Evolutionary conservation across 495 filamentous ascomycete genomes (phyloP).

Genomic region (Lepraria neglecta): DNA sequence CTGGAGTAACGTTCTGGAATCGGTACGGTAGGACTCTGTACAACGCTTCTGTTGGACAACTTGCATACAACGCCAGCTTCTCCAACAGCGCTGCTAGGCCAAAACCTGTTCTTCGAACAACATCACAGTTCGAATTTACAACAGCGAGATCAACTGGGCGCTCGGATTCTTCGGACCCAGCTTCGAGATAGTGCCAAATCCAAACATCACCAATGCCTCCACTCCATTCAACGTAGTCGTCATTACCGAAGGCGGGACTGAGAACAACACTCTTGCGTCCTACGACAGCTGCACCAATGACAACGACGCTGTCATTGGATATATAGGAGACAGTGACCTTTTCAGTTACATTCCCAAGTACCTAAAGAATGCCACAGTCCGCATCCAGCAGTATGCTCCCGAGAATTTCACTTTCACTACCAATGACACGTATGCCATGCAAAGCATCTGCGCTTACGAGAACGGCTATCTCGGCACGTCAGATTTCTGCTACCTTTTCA

Average conservation of each 20-base stretch:
- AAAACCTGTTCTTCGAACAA: constrained; percentile 46
- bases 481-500: constrained; percentile 39
- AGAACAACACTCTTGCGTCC: constrained; percentile 39
- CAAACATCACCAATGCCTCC: constrained; percentile 30
- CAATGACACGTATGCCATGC: constrained; percentile 42
- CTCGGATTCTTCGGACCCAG: constrained; percentile 39
- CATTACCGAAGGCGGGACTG: constrained; percentile 38
- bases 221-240: constrained; percentile 32
- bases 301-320: constrained; percentile 22
- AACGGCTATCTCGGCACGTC: constrained; percentile 31
- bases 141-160: constrained; percentile 42
- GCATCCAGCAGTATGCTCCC: constrained; percentile 34
- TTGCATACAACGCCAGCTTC: constrained; percentile 40
- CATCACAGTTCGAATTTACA: constrained; percentile 44
- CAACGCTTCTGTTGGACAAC: constrained; percentile 38
- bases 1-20: constrained; percentile 48
- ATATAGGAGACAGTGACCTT: constrained; percentile 33
- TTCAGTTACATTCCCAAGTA: constrained; percentile 35
- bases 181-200: constrained; percentile 29
- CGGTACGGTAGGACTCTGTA: constrained; percentile 48
- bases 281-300: constrained; percentile 38
- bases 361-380: constrained; percentile 29
- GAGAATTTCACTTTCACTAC: constrained; percentile 32
- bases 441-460: constrained; percentile 40
- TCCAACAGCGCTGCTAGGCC: constrained; percentile 41